These are phyloP conservation scores for Lipomyces mesembrius DNA, from an alignment of 805 yeast species.

Conservation along the genomic window DNA sequence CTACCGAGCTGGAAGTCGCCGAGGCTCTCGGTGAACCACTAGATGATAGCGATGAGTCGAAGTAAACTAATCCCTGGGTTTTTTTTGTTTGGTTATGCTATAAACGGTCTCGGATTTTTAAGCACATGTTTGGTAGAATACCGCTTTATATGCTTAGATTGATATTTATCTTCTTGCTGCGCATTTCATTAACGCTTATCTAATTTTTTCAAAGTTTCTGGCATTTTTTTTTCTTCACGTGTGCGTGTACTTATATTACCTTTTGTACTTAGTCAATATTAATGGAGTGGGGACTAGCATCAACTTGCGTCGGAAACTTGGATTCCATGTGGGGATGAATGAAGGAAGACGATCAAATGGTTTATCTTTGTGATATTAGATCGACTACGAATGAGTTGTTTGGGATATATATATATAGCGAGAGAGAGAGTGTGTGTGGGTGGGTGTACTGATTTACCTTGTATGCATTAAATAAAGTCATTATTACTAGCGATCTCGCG, in stretches of 20 bases:
- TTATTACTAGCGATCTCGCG: too few relatives aligned
- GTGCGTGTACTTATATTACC: not conserved
- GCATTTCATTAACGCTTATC: not conserved
- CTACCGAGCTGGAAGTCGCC: constrained; percentile 66
- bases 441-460: too few relatives aligned
- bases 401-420: not conserved
- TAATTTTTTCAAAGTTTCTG: not conserved
- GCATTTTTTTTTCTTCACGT: not conserved
- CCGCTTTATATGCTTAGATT: too few relatives aligned
- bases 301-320: not conserved
- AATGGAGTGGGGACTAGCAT: not conserved
- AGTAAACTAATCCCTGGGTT: constrained; percentile 6
- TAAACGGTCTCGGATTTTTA: not conserved
- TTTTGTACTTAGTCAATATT: too few relatives aligned
- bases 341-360: not conserved
- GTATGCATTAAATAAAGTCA: too few relatives aligned
- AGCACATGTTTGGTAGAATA: not conserved
- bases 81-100: not conserved
- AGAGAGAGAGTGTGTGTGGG: too few relatives aligned
- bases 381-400: not conserved
- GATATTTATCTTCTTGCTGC: not conserved
- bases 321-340: too few relatives aligned
- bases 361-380: too few relatives aligned
- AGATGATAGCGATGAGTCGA: constrained; percentile 59
- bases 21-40: constrained; percentile 51